Conservation (phyloP, 441 rosid genomes). For the Brassica balearica region DNA sequence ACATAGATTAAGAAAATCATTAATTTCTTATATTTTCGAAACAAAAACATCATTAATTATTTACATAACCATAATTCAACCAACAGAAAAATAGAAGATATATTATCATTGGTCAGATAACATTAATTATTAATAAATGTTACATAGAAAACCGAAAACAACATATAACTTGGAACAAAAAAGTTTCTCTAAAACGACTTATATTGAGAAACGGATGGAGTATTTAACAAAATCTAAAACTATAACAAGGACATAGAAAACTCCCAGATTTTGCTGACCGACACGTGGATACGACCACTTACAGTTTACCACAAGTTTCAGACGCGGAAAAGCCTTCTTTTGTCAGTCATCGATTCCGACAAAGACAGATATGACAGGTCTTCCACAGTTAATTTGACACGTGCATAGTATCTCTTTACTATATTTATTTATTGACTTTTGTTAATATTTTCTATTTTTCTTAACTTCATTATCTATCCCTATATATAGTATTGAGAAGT, state of each 20-base stretch:
- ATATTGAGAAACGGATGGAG: no score
- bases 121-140: no score
- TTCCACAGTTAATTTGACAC: conserved; percentile 23
- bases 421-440: background rate
- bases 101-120: no score
- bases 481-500: background rate
- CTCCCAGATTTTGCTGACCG: conserved; percentile 13
- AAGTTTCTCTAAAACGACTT: no score
- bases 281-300: conserved; percentile 24
- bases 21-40: no score
- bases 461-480: background rate
- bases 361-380: conserved; percentile 16
- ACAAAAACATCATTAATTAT: no score
- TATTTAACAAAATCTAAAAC: background rate
- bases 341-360: conserved; percentile 36
- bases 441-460: background rate
- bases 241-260: background rate
- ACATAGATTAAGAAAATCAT: no score
- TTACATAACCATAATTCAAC: no score
- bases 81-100: no score
- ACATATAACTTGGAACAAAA: no score
- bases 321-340: conserved; percentile 22
- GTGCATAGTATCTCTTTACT: background rate
- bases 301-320: background rate
- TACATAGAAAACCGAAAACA: no score